phyloP scores from a whole-genome alignment of 129 eudicot species.

The Solidago caesia region DNA sequence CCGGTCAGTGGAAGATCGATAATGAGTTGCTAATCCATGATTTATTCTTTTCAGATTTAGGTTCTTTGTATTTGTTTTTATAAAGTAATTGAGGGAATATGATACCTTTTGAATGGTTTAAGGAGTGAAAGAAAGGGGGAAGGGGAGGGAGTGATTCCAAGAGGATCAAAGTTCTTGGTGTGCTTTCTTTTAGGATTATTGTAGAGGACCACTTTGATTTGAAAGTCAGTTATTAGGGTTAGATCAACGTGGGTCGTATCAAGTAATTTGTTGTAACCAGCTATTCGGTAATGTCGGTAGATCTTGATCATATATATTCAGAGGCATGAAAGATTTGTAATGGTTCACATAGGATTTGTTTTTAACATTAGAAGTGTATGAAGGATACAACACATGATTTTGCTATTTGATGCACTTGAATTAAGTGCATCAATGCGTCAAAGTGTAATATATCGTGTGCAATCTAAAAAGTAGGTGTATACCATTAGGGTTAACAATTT shows the following conservation, averaged over 20 bases:
- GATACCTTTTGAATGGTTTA: constrained; percentile 26
- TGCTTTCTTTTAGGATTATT: neutral
- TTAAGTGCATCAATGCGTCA: too few relatives aligned
- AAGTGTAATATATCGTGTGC: too few relatives aligned
- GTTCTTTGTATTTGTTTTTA: neutral
- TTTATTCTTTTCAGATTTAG: neutral
- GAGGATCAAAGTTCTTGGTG: neutral
- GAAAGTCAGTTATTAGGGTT: neutral
- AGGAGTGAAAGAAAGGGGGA: neutral
- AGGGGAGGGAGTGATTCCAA: neutral
- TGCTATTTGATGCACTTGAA: too few relatives aligned
- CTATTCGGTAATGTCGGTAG: neutral
- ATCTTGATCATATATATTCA: neutral
- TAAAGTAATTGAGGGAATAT: neutral
- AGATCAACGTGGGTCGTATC: neutral
- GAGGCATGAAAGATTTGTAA: too few relatives aligned
- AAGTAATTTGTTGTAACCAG: neutral
- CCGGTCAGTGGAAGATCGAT: too few relatives aligned
- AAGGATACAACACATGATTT: too few relatives aligned
- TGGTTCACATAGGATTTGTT: too few relatives aligned
- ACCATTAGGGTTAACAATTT: neutral
- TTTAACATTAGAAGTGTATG: too few relatives aligned
- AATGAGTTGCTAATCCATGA: too few relatives aligned
- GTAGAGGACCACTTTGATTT: neutral
- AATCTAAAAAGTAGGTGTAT: too few relatives aligned